These are phyloP conservation scores for Naganishia kalamii DNA, from an alignment of 768 basidiomycete genomes.

Conservation along the genomic window DNA sequence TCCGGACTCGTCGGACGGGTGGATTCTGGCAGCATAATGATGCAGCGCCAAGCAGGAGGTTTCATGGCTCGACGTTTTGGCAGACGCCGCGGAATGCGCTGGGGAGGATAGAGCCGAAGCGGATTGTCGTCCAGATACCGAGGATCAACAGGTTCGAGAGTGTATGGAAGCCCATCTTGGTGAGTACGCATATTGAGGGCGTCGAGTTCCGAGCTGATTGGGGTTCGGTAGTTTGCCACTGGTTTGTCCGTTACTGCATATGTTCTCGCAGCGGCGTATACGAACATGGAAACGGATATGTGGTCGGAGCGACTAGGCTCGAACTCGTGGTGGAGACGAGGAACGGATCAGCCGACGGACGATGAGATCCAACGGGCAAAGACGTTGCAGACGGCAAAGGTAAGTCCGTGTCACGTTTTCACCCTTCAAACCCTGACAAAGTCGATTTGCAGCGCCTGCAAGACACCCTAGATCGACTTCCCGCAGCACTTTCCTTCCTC, in stretches of 20 bases:
- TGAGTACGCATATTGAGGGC: too few species aligned
- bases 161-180: slow-evolving; percentile 37
- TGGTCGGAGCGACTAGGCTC: slow-evolving; percentile 38
- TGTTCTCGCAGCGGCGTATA: slow-evolving; percentile 34
- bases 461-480: slow-evolving; percentile 32
- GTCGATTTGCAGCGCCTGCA: slow-evolving; percentile 30
- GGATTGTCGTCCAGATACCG: slow-evolving; percentile 33
- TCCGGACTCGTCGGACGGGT: neutral
- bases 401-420: slow-evolving; percentile 16
- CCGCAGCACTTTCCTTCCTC: slow-evolving; percentile 31
- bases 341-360: slow-evolving; percentile 31
- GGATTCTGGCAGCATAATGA: neutral
- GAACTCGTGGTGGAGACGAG: slow-evolving; percentile 38
- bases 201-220: too few species aligned
- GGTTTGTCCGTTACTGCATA: slow-evolving; percentile 39
- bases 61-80: neutral
- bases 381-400: slow-evolving; percentile 38
- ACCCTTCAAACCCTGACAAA: neutral
- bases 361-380: slow-evolving; percentile 43
- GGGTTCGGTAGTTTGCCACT: slow-evolving; percentile 34
- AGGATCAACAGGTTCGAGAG: slow-evolving; percentile 9
- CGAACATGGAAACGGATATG: slow-evolving; percentile 40
- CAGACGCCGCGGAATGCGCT: slow-evolving; percentile 13
- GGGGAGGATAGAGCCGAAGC: slow-evolving; percentile 39
- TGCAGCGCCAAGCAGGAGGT: neutral